A percentile compares a stretch with the other conserved stretches of the same genome.
Evolutionary conservation across 2,329 filamentous ascomycete species (phyloP).

Genomic region (Claviceps sp.): DNA sequence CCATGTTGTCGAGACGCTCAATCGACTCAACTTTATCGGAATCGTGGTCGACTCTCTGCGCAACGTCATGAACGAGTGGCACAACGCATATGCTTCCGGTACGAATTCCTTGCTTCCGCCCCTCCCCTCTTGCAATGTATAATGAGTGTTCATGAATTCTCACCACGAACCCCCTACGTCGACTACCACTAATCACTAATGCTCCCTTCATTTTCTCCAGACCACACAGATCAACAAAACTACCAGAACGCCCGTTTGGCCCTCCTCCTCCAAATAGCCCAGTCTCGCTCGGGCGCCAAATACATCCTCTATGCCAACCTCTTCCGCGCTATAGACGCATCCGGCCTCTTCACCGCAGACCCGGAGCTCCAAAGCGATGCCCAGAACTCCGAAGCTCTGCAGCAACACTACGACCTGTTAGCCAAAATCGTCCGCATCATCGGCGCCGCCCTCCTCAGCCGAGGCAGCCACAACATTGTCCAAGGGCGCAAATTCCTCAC

Average conservation of each 20-base stretch:
- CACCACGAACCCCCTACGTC: too few species aligned
- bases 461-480: constrained; percentile 69
- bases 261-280: constrained; percentile 70
- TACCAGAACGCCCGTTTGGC: constrained; percentile 61
- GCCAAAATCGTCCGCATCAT: constrained; percentile 71
- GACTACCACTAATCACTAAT: neutral
- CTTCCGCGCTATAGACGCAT: constrained; percentile 67
- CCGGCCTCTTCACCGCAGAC: constrained; percentile 77
- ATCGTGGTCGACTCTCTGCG: constrained; percentile 82
- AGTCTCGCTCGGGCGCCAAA: constrained; percentile 72
- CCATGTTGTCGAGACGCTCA: constrained; percentile 65
- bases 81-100: constrained; percentile 42
- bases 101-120: constrained; percentile 14
- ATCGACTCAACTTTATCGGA: constrained; percentile 79
- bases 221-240: constrained; percentile 30
- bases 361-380: constrained; percentile 80
- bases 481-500: constrained; percentile 70
- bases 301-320: constrained; percentile 82
- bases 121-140: neutral
- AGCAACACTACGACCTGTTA: constrained; percentile 74
- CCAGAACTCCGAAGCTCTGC: constrained; percentile 55
- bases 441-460: constrained; percentile 65
- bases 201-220: constrained; percentile 11
- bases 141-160: neutral
- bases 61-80: constrained; percentile 60